These are phyloP conservation scores for Vitis hybrid DNA, from an alignment of 177 flowering plant species.

Conservation along the genomic window DNA sequence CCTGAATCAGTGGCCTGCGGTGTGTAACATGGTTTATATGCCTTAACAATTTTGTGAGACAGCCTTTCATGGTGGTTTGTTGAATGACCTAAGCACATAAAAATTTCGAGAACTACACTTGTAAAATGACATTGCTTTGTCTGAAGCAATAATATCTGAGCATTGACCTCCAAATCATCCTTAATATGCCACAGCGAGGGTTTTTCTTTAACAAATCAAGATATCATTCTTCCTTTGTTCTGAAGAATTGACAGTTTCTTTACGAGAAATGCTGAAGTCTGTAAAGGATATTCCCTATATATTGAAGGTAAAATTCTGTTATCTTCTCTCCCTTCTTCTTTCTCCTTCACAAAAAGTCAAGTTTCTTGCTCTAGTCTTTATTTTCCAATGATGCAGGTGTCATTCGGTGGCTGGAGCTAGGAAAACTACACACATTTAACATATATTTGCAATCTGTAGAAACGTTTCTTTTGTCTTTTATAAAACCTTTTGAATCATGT, in stretches of 20 bases:
- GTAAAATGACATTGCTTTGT: too few relatives aligned
- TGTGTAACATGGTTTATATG: too few relatives aligned
- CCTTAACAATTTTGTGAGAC: too few relatives aligned
- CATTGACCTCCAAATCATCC: too few relatives aligned
- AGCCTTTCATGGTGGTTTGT: neutral
- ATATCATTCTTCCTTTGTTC: constrained; percentile 84
- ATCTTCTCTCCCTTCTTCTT: neutral
- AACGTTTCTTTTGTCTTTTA: neutral
- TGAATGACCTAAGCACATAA: neutral
- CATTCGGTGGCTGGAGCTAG: neutral
- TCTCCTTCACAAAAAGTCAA: neutral
- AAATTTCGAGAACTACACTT: too few relatives aligned
- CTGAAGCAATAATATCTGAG: too few relatives aligned
- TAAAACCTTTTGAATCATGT: neutral
- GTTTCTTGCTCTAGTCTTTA: neutral
- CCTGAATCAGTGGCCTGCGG: neutral
- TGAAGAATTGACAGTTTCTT: constrained; percentile 73
- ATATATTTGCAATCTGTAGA: neutral
- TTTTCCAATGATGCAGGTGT: neutral
- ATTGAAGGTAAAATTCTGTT: constrained; percentile 58
- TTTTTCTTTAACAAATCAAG: constrained; percentile 41
- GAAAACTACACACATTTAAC: neutral
- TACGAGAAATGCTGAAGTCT: constrained; percentile 77
- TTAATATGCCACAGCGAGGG: too few relatives aligned
- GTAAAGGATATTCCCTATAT: constrained; percentile 78